Evolutionary conservation across 768 basidiomycete genomes (phyloP), one percentile per base, ranked within the genome.

Genomic region (Leucocoprinus leucothites): DNA sequence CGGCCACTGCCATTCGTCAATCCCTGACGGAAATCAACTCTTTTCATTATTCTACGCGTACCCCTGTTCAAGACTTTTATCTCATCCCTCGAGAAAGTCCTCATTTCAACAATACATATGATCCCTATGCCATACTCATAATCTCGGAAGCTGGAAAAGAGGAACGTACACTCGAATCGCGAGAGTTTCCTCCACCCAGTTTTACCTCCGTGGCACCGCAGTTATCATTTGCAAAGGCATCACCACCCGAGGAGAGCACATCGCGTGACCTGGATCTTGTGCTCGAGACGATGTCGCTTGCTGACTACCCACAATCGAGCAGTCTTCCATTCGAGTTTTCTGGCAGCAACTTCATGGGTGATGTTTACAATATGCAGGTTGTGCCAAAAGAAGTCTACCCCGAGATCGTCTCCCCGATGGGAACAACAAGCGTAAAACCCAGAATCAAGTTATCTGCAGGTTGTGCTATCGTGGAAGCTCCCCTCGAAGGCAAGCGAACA

Each of bases 31-130:
- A 81, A 0, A 65, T 68, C 9, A 72, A 79, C 56, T 68, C 77
- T 1, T 82, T 77, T 51, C 80, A 83, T 58, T 91, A 91, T 61
- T 70, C 75, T 13, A 82, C 85, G 0, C 64, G 69, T 8, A 79
- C 82, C 1, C 71, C 81, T 0, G 77, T 85, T 7, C 90, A 94
- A 63, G 93, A 97, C 63, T 93, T 89, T 66, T 67, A 89, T 18
- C 77, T 94, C 18, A 64, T 92, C n/a, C 87, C 93, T 1, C 77
- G 80, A 45, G 71, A 75, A 8, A 86, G 65, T 49, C 91, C 91
- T 3, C 87, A 93, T 67, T 88, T 86, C 65, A 69, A 74, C 36
- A 80, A 85, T 3, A 70, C 78, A 9, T 85, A 77, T 65, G 89
- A 94, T 62, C 87, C 91, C 0, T 73, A 78, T 52, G 76, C 85